A percentile compares a stretch with the other conserved stretches of the same genome.
These are phyloP conservation scores for Apophysomyces ossiformis DNA, from an alignment of 371 early-diverging fungal species.

Conservation along the genomic window DNA sequence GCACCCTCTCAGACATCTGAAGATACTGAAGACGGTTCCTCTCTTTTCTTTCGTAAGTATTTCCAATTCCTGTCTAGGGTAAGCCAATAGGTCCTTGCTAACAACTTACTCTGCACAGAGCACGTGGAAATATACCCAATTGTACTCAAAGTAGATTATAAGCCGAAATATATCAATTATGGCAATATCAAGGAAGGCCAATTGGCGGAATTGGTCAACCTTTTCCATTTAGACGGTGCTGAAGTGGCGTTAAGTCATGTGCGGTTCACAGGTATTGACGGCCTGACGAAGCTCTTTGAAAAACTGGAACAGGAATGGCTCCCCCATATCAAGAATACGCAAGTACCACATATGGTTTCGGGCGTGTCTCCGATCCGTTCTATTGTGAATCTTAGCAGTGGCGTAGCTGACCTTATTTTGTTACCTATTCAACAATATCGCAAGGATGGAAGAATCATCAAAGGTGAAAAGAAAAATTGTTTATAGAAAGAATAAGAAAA, in stretches of 20 bases:
- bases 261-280: conserved; percentile 76
- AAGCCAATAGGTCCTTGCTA: too few relatives aligned
- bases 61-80: background rate
- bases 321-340: conserved; percentile 88
- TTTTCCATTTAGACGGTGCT: conserved; percentile 92
- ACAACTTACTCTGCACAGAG: conserved; percentile 39
- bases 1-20: background rate
- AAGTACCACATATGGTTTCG: conserved; percentile 86
- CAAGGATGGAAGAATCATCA: conserved; percentile 88
- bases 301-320: conserved; percentile 80
- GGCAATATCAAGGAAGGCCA: conserved; percentile 75
- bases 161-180: conserved; percentile 90
- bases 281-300: conserved; percentile 62
- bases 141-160: conserved; percentile 91
- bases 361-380: conserved; percentile 93
- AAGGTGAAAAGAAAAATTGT: conserved; percentile 54
- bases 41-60: conserved; percentile 69
- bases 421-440: conserved; percentile 94
- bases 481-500: too few relatives aligned
- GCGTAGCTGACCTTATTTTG: conserved; percentile 91
- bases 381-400: conserved; percentile 87
- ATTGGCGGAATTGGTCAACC: conserved; percentile 88
- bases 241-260: conserved; percentile 81
- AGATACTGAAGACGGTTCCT: conserved; percentile 16
- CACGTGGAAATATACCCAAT: conserved; percentile 76